Conservation (phyloP, 2,329 filamentous ascomycete species). For the Aspergillus vadensis region DNA sequence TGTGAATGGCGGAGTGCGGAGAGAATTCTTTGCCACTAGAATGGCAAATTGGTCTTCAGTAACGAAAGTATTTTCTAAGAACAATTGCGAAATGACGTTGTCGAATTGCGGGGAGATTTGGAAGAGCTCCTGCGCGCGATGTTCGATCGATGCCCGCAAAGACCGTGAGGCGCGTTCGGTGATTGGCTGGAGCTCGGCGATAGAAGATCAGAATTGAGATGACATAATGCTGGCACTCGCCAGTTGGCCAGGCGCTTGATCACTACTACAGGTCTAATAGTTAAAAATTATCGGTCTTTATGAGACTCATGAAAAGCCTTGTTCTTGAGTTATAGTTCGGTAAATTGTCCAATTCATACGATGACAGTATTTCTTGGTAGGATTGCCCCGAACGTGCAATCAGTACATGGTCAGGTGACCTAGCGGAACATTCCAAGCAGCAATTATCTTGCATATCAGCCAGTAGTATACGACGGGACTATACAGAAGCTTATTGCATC, state of each 20-base stretch:
- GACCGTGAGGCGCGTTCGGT: background rate
- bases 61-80: background rate
- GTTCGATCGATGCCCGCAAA: background rate
- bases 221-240: background rate
- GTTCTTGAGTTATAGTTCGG: too few relatives aligned
- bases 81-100: background rate
- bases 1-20: conserved; percentile 11
- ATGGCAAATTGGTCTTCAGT: background rate
- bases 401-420: conserved; percentile 7
- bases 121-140: background rate
- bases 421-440: background rate
- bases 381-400: background rate
- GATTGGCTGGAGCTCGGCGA: conserved; percentile 1
- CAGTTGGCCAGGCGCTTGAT: background rate
- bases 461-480: background rate
- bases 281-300: too few relatives aligned
- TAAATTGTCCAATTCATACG: too few relatives aligned
- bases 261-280: too few relatives aligned
- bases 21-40: background rate
- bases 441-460: background rate
- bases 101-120: background rate
- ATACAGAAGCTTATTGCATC: background rate
- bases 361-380: too few relatives aligned
- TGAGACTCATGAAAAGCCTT: too few relatives aligned
- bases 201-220: background rate